Percentiles rank a stretch among this genome's conserved stretches.
These are phyloP conservation scores for Hanseniaspora jakobsenii DNA, from an alignment of 805 yeast species.

Conservation along the genomic window DNA sequence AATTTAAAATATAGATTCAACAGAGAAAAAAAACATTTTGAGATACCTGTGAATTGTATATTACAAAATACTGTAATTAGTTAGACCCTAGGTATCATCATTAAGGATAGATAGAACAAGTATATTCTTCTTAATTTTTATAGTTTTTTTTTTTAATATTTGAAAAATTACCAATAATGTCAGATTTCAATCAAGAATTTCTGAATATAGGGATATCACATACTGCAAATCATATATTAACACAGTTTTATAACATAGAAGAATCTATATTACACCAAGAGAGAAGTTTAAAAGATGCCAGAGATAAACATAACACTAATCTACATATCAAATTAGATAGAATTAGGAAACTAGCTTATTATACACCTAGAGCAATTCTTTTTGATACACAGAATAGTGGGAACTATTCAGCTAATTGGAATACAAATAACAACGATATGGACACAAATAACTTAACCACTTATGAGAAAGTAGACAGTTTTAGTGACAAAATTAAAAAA, in stretches of 20 bases:
- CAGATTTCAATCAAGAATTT: constrained; percentile 35
- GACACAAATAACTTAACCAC: constrained; percentile 15
- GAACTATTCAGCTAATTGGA: constrained; percentile 15
- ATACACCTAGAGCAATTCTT: constrained; percentile 68
- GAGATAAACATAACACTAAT: constrained; percentile 37
- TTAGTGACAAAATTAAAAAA: constrained; percentile 31
- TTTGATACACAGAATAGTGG: constrained; percentile 69
- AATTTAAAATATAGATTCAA: no score
- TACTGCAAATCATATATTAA: constrained; percentile 55
- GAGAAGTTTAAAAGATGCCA: constrained; percentile 19
- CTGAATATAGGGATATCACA: constrained; percentile 66
- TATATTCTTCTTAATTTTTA: no score
- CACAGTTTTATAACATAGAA: constrained; percentile 75
- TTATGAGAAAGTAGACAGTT: constrained; percentile 26
- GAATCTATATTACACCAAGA: constrained; percentile 49
- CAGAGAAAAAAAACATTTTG: no score
- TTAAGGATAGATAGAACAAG: no score
- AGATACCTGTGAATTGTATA: no score
- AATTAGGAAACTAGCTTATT: constrained; percentile 40
- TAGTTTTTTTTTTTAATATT: not conserved
- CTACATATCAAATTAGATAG: constrained; percentile 31
- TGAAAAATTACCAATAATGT: not conserved
- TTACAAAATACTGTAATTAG: no score
- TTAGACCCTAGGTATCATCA: no score
- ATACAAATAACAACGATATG: constrained; percentile 13